Conservation (phyloP, 805 yeast species). For the Millerozyma acaciae region DNA sequence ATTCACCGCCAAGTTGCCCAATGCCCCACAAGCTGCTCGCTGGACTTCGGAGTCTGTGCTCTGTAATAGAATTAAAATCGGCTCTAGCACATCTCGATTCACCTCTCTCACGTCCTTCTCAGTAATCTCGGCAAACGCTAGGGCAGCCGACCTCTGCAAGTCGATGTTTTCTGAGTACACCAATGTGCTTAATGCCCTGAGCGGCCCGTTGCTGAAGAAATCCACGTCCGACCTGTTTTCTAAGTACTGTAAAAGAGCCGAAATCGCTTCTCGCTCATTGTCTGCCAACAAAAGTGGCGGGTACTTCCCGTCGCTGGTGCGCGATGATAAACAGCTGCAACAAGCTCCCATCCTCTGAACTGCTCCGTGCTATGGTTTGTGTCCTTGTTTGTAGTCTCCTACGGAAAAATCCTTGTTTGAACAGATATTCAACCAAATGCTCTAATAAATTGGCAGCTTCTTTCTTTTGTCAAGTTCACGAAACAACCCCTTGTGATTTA, state of each 20-base stretch:
- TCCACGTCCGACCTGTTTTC: constrained; percentile 87
- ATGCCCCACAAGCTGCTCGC: constrained; percentile 97
- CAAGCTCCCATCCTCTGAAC: constrained; percentile 37
- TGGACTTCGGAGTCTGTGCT: constrained; percentile 91
- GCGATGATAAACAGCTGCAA: constrained; percentile 37
- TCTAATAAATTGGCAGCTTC: no score
- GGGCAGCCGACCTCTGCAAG: constrained; percentile 92
- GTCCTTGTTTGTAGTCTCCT: background rate
- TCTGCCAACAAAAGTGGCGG: constrained; percentile 83
- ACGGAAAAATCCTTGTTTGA: background rate
- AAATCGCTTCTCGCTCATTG: constrained; percentile 94
- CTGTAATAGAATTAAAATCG: constrained; percentile 82
- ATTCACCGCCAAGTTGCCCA: constrained; percentile 97
- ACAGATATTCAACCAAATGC: no score
- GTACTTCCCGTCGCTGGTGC: constrained; percentile 55
- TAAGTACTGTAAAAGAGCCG: constrained; percentile 80
- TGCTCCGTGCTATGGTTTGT: no score
- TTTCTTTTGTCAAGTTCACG: no score
- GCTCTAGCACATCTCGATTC: constrained; percentile 87
- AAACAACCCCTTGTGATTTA: no score
- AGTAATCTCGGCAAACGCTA: constrained; percentile 97
- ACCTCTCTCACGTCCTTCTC: constrained; percentile 94
- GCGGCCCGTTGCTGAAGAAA: constrained; percentile 81
- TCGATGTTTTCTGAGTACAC: constrained; percentile 95
- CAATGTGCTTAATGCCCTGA: constrained; percentile 84